These are phyloP conservation scores for Cardamine occulta DNA, from an alignment of 345 rosid species.

Conservation along the genomic window DNA sequence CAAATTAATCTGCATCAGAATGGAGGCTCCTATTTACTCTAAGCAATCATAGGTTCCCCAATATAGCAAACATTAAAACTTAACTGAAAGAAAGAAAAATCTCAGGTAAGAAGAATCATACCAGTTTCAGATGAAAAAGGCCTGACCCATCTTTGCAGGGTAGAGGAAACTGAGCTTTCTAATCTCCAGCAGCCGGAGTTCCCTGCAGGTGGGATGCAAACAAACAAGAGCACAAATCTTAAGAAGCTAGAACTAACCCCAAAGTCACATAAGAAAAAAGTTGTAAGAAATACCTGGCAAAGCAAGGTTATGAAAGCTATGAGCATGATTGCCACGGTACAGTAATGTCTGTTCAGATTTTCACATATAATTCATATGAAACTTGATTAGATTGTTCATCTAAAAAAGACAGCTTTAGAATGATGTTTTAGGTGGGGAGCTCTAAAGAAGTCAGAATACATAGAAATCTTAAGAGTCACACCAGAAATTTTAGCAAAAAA, in stretches of 20 bases:
- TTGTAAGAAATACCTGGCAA: conserved; percentile 50
- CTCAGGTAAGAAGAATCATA: conserved; percentile 37
- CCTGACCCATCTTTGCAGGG: conserved; percentile 55
- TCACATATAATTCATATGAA: conserved; percentile 30
- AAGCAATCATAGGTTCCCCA: conserved; percentile 1
- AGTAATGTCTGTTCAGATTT: conserved; percentile 47
- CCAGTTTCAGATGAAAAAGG: conserved; percentile 73
- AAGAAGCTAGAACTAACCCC: not conserved
- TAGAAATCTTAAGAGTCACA: too few species aligned
- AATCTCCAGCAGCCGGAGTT: conserved; percentile 40
- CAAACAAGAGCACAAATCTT: conserved; percentile 14
- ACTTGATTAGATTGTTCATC: conserved; percentile 16
- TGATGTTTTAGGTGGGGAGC: not conserved
- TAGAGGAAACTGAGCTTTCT: conserved; percentile 19
- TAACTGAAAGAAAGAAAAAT: not conserved
- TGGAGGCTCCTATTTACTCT: not conserved
- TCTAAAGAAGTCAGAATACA: not conserved
- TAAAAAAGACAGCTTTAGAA: not conserved
- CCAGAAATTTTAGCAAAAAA: too few species aligned
- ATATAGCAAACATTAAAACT: not conserved
- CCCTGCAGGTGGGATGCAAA: conserved; percentile 47
- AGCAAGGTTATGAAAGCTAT: conserved; percentile 52
- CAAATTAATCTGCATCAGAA: not conserved
- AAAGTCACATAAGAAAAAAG: not conserved
- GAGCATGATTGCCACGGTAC: conserved; percentile 49